Conservation (phyloP, 192 early-diverging fungal species). For the Backusella macrospora region DNA sequence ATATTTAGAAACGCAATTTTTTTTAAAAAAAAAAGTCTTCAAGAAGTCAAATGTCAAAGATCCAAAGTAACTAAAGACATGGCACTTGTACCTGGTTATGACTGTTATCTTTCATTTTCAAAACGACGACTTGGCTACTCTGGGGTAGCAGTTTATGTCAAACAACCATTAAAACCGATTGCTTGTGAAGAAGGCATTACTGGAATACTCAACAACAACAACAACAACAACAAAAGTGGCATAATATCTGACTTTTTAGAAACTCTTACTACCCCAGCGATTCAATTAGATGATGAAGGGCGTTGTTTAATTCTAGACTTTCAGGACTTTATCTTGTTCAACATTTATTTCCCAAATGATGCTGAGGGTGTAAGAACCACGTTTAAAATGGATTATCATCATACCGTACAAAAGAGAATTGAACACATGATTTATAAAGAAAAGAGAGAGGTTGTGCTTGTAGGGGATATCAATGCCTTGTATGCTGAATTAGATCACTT, state of each 20-base stretch:
- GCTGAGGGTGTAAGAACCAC: slow-evolving; percentile 46
- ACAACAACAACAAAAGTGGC: slow-evolving; percentile 30
- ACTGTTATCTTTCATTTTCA: slow-evolving; percentile 73
- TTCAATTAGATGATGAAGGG: slow-evolving; percentile 71
- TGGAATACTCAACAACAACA: slow-evolving; percentile 26
- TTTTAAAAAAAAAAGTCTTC: slow-evolving; percentile 55
- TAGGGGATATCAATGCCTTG: slow-evolving; percentile 72
- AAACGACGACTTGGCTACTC: slow-evolving; percentile 65
- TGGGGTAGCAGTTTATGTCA: slow-evolving; percentile 70
- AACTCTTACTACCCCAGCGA: slow-evolving; percentile 22
- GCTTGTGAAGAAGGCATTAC: slow-evolving; percentile 74
- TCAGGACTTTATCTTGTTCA: slow-evolving; percentile 73
- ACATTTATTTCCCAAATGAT: slow-evolving; percentile 71
- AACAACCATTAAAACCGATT: slow-evolving; percentile 50
- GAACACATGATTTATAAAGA: slow-evolving; percentile 41
- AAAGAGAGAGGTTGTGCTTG: slow-evolving; percentile 61
- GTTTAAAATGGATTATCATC: slow-evolving; percentile 60
- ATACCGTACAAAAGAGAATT: slow-evolving; percentile 48
- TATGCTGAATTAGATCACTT: slow-evolving; percentile 72
- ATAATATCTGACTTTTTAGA: neutral
- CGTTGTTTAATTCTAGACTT: slow-evolving; percentile 74
- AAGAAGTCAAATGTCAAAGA: slow-evolving; percentile 75
- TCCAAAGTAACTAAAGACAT: slow-evolving; percentile 58
- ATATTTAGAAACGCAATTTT: neutral
- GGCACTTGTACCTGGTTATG: slow-evolving; percentile 67